Evolutionary conservation across 768 basidiomycete genomes (phyloP).

Genomic region (Boletus pseudopeckii): DNA sequence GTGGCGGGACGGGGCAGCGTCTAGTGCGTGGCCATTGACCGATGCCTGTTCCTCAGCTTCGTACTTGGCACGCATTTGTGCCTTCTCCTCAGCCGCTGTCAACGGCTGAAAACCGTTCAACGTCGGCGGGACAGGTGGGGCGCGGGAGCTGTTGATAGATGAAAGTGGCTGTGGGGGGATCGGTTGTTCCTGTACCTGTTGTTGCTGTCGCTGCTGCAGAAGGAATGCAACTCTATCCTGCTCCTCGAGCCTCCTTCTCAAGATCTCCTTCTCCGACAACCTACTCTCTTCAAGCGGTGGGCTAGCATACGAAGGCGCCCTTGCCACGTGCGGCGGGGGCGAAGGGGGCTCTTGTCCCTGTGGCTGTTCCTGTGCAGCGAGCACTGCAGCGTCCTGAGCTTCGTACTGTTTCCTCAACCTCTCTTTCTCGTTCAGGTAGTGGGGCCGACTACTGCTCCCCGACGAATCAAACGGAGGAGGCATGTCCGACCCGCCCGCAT

Average conservation of each 20-base stretch:
- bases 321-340: constrained; percentile 15
- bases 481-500: constrained; percentile 31
- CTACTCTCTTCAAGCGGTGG: constrained; percentile 24
- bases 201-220: constrained; percentile 13
- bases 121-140: constrained; percentile 30
- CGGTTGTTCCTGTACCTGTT: constrained; percentile 9
- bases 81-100: constrained; percentile 80
- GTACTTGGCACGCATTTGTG: constrained; percentile 58
- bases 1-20: constrained; percentile 8
- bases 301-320: constrained; percentile 23
- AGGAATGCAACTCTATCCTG: constrained; percentile 44
- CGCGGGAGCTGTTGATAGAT: constrained; percentile 25
- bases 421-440: constrained; percentile 63
- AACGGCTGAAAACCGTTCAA: constrained; percentile 34
- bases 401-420: constrained; percentile 60
- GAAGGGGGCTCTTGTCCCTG: constrained; percentile 14
- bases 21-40: constrained; percentile 23
- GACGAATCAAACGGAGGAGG: constrained; percentile 55
- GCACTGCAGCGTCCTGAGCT: constrained; percentile 59
- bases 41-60: constrained; percentile 48
- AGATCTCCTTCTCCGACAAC: constrained; percentile 53
- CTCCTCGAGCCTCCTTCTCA: constrained; percentile 54
- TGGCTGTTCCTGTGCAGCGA: constrained; percentile 21
- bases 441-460: constrained; percentile 34
- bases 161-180: constrained; percentile 26